A percentile compares a stretch with the other conserved stretches of the same genome.
Evolutionary conservation across 345 rosid genomes (phyloP).

Genomic region (Moricandia moricandioides): DNA sequence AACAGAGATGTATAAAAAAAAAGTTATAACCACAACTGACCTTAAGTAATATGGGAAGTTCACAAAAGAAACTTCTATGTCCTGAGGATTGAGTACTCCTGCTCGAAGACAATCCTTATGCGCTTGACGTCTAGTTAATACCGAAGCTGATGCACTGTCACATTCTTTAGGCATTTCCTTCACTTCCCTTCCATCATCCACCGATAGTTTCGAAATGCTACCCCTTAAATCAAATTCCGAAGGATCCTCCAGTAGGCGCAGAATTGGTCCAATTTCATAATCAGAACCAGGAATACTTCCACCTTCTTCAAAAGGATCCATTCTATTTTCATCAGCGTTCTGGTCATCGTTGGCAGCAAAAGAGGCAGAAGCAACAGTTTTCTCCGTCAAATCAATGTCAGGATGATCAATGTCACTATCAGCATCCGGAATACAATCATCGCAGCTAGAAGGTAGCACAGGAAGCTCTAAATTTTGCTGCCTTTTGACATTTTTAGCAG

Average conservation of each 20-base stretch:
- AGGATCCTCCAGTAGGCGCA: constrained; percentile 59
- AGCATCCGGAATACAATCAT: constrained; percentile 50
- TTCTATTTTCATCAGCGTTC: constrained; percentile 48
- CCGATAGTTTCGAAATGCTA: constrained; percentile 51
- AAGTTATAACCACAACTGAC: constrained; percentile 36
- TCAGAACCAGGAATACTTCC: constrained; percentile 52
- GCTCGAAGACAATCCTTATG: constrained; percentile 62
- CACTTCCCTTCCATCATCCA: constrained; percentile 58
- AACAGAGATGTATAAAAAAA: not conserved
- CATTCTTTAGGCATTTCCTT: constrained; percentile 49
- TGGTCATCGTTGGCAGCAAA: constrained; percentile 49
- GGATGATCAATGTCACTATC: constrained; percentile 52
- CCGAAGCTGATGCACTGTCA: constrained; percentile 40
- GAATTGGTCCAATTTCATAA: constrained; percentile 59
- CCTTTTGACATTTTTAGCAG: constrained; percentile 47
- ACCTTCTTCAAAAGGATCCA: constrained; percentile 49
- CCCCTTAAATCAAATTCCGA: constrained; percentile 49
- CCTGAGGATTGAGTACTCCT: constrained; percentile 62
- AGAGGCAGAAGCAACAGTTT: constrained; percentile 35
- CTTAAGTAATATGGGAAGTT: constrained; percentile 84
- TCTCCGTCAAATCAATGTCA: constrained; percentile 44
- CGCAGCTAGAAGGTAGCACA: constrained; percentile 49
- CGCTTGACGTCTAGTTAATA: constrained; percentile 62
- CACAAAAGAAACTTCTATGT: constrained; percentile 70
- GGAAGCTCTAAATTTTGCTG: constrained; percentile 58